Evolutionary conservation across 108 stramenopile genomes (phyloP).

Genomic region (Stephanodiscus triporus): DNA sequence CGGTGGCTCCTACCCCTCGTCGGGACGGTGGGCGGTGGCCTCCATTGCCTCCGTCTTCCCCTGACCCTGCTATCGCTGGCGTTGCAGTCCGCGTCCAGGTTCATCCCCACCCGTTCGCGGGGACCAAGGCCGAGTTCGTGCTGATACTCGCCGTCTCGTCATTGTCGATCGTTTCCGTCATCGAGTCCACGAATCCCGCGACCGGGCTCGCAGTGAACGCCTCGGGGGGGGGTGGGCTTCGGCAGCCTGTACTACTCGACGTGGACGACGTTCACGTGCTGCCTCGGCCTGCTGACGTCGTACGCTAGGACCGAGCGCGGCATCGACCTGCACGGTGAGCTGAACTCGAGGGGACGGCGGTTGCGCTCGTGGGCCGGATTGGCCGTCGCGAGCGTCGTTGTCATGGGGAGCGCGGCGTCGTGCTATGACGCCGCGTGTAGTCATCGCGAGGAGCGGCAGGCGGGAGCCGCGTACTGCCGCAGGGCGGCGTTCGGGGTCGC

Average conservation of each 20-base stretch:
- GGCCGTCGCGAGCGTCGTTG: slow-evolving; percentile 65
- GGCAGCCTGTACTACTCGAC: slow-evolving; percentile 85
- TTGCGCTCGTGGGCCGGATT: slow-evolving; percentile 70
- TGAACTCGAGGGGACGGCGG: slow-evolving; percentile 64
- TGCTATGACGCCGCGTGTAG: slow-evolving; percentile 66
- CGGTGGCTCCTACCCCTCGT: slow-evolving; percentile 12
- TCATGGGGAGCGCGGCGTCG: slow-evolving; percentile 76
- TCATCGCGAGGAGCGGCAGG: slow-evolving; percentile 12
- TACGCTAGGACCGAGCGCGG: slow-evolving; percentile 72
- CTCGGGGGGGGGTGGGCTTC: slow-evolving; percentile 57
- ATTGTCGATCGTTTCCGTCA: slow-evolving; percentile 20
- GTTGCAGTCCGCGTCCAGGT: background rate
- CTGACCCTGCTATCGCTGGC: slow-evolving; percentile 28
- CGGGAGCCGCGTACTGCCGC: slow-evolving; percentile 48
- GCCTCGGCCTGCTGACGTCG: slow-evolving; percentile 60
- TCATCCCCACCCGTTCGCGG: background rate
- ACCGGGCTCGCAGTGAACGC: slow-evolving; percentile 63
- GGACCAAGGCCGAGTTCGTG: slow-evolving; percentile 31
- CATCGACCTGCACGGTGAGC: slow-evolving; percentile 66
- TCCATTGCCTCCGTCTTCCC: slow-evolving; percentile 35
- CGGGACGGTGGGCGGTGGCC: slow-evolving; percentile 16
- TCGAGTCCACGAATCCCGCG: slow-evolving; percentile 41
- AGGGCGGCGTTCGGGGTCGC: slow-evolving; percentile 78
- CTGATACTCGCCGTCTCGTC: slow-evolving; percentile 14
- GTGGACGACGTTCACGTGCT: slow-evolving; percentile 50